These are phyloP conservation scores for Saturnispora silvae DNA, from an alignment of 805 yeast genomes.

Conservation along the genomic window DNA sequence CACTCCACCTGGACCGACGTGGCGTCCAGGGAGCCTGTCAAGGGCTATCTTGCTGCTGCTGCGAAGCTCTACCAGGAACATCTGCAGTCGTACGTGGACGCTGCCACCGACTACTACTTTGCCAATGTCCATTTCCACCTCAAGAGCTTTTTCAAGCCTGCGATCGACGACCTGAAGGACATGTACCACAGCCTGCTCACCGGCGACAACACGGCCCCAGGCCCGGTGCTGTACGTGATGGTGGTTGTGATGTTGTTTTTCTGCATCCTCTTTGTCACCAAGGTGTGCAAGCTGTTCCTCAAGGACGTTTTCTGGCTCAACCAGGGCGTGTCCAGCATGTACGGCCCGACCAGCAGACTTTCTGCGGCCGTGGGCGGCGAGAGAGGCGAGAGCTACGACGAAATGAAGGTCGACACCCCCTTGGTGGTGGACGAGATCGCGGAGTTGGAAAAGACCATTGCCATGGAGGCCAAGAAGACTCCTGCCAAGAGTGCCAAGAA, in stretches of 20 bases:
- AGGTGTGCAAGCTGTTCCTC: conserved; percentile 13
- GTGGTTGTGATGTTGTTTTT: conserved; percentile 3
- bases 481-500: not conserved
- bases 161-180: not conserved
- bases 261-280: conserved; percentile 9
- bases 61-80: not conserved
- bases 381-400: conserved; percentile 12
- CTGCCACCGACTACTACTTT: not conserved
- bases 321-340: conserved; percentile 19
- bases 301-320: conserved; percentile 19
- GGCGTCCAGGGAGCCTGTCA: conserved; percentile 5
- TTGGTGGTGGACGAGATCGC: conserved; percentile 17
- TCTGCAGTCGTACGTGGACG: conserved; percentile 1
- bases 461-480: conserved; percentile 5
- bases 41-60: not conserved
- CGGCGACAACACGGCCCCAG: conserved; percentile 1
- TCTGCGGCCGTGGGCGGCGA: conserved; percentile 4
- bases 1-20: too few relatives aligned
- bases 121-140: not conserved
- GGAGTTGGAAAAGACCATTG: conserved; percentile 9
- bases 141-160: conserved; percentile 1
- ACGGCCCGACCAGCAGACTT: conserved; percentile 12
- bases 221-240: conserved; percentile 4
- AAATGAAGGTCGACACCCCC: conserved; percentile 11
- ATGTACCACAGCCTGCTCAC: not conserved